A percentile compares a stretch with the other conserved stretches of the same genome.
Evolutionary conservation across 2,329 filamentous ascomycete species (phyloP).

Genomic region (Arthrobotrys iridis): DNA sequence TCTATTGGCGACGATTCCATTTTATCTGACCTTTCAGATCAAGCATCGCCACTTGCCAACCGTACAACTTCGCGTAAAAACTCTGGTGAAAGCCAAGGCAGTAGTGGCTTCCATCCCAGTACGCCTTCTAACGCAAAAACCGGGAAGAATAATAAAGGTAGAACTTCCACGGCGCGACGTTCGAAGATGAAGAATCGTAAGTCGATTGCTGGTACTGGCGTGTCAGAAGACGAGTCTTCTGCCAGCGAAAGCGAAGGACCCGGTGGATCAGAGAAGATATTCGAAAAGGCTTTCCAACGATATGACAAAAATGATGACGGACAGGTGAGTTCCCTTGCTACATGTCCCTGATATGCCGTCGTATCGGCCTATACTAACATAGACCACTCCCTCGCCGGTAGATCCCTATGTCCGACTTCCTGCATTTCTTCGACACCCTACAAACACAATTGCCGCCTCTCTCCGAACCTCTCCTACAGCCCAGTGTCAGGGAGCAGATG

Average conservation of each 20-base stretch:
- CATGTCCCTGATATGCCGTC: neutral
- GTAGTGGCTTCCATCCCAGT: slow-evolving; percentile 19
- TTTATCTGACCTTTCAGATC: slow-evolving; percentile 17
- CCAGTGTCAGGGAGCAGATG: slow-evolving; percentile 46
- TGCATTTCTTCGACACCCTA: slow-evolving; percentile 48
- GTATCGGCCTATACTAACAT: neutral
- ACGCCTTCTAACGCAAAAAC: slow-evolving; percentile 26
- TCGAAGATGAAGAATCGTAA: slow-evolving; percentile 45
- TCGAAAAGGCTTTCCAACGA: slow-evolving; percentile 44
- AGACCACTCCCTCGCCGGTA: neutral
- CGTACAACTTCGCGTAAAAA: slow-evolving; percentile 36
- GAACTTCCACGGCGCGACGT: slow-evolving; percentile 44
- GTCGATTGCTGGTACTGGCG: slow-evolving; percentile 24
- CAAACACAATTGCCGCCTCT: slow-evolving; percentile 48
- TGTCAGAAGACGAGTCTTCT: slow-evolving; percentile 51
- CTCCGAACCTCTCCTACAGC: slow-evolving; percentile 44
- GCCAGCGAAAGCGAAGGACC: slow-evolving; percentile 37
- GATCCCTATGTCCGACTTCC: slow-evolving; percentile 50
- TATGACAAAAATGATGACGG: slow-evolving; percentile 44
- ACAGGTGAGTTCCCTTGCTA: slow-evolving; percentile 21
- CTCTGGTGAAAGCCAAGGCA: slow-evolving; percentile 10
- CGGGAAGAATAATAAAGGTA: slow-evolving; percentile 36
- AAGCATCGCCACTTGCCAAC: slow-evolving; percentile 1
- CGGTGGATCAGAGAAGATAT: slow-evolving; percentile 34
- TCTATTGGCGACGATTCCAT: slow-evolving; percentile 23